Evolutionary conservation across 192 early-diverging fungal genomes (phyloP).

Genomic region (Gaertneriomyces semiglobifer): DNA sequence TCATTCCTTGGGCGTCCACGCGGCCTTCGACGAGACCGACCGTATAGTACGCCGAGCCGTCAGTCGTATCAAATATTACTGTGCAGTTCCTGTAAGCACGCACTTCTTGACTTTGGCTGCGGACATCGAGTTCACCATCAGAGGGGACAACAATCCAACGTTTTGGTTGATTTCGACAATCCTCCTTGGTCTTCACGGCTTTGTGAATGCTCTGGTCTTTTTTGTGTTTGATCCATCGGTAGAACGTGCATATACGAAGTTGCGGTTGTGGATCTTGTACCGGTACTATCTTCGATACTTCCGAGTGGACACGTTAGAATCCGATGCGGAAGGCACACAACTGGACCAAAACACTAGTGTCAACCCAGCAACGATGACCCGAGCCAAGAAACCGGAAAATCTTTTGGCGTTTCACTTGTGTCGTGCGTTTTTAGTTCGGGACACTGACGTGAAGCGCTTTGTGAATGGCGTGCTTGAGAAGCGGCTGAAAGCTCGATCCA

Average conservation of each 20-base stretch:
- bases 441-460: neutral
- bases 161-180: neutral
- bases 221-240: conserved; percentile 1
- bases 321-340: too few relatives aligned
- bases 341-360: too few relatives aligned
- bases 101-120: conserved; percentile 4
- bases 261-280: neutral
- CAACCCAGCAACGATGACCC: too few relatives aligned
- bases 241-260: neutral
- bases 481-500: too few relatives aligned
- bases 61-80: conserved; percentile 12
- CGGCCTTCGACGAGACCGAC: conserved; percentile 6
- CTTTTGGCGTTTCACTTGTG: neutral
- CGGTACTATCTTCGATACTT: conserved; percentile 1
- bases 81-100: conserved; percentile 7
- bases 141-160: neutral
- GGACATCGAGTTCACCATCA: neutral
- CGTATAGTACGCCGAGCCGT: neutral
- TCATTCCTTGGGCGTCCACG: neutral
- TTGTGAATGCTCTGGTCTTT: neutral
- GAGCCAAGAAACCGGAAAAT: neutral
- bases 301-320: too few relatives aligned
- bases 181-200: conserved; percentile 1
- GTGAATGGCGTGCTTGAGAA: neutral
- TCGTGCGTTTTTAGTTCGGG: neutral